Evolutionary conservation across 371 early-diverging fungal genomes (phyloP), one percentile per base, ranked within the genome.

Genomic region (Mortierella polycephala): DNA sequence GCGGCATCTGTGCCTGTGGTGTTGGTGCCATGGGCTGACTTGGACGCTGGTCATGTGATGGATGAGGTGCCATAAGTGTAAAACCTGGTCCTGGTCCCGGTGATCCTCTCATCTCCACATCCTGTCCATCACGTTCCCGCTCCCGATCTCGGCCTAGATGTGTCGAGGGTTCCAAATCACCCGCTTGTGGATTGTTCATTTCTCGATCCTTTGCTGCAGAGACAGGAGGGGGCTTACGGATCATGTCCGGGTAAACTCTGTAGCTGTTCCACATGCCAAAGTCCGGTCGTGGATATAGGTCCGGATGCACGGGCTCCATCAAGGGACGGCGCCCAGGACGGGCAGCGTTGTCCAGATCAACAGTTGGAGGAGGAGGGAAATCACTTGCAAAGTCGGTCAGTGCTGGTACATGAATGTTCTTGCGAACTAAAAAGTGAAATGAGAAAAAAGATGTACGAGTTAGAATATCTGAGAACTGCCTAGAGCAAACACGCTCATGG

Each of bases 241-340:
- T 67, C 81, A 74, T 75, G 20, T 87, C 87, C 0, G 86, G 72
- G 6, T 85, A 65, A 8, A 92, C 91, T 50, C 91, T 89, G 64
- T 89, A 92, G 4, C 85, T 47, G 52, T 82, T 84, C 94, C 94
- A 95, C 79, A 89, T 90, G n/a, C 81, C 82, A 60, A 94, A 84
- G 73, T 95, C 94, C 10, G 95, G 95, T 16, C 93, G 86, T 42
- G 93, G 90, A 81, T 89, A 93, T 61, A 86, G 70, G 62, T 93
- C 93, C 16, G 90, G 85, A 76, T 92, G 85, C 8, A 92, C 89
- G n/a, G 93, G 85, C 50, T 92, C 90, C 67, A 92, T 79, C 55
- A 89, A 81, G 1, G 87, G 87, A 45, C 85, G 74, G 7, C 81
- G 69, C 3, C 73, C 73, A 23, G 80, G 74, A 21, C 66, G 72